Evolutionary conservation across 2,329 filamentous ascomycete species (phyloP), one percentile per base, ranked within the genome.

Genomic region (Hypocrella siamensis): DNA sequence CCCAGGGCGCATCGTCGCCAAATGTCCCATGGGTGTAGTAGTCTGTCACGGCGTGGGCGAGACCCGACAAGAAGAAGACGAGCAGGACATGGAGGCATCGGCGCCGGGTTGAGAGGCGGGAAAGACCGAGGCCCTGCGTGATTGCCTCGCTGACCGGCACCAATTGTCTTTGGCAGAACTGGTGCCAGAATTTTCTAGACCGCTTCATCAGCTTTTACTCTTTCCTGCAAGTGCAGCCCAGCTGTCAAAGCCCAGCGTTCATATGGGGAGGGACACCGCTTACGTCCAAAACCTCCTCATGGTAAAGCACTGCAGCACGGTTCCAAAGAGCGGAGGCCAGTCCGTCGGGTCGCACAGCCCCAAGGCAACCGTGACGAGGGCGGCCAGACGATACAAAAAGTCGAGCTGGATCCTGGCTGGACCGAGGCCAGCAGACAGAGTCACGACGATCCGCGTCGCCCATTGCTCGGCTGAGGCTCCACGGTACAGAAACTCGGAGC

Each of bases 241-340:
- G 12, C 11, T 12, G 16, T 14, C 8, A 7, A 3, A 4, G 26
- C 17, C 9, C 12, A 2, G 15, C 6, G 19, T 5, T 7, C 8
- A n/a, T 4, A 17, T 10, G 16, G 17, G 14, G 6, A 14, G 18
- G 3, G 15, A 17, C 9, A 31, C 5, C 7, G 21, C 18, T 26
- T 18, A 32, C 31, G 24, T 26, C 31, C 31, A 32, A 16, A 32
- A 32, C 9, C 25, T 32, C 10, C 31, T 11, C 11, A 32, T 9
- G 5, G 31, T 14, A 16, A 18, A 32, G 10, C 24, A 22, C 11
- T 14, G 16, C 17, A 11, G n/a, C 24, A 32, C 14, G 25, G 19
- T 32, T 14, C 31, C 31, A 26, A 32, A 32, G 3, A 32, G 15
- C 6, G 31, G 31, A 4, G 31, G 31, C 15, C 17, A 35, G 18